Percentiles rank a stretch among this genome's conserved stretches.
Conservation (phyloP, 495 filamentous ascomycete genomes). For the Neurospora hispaniola region DNA sequence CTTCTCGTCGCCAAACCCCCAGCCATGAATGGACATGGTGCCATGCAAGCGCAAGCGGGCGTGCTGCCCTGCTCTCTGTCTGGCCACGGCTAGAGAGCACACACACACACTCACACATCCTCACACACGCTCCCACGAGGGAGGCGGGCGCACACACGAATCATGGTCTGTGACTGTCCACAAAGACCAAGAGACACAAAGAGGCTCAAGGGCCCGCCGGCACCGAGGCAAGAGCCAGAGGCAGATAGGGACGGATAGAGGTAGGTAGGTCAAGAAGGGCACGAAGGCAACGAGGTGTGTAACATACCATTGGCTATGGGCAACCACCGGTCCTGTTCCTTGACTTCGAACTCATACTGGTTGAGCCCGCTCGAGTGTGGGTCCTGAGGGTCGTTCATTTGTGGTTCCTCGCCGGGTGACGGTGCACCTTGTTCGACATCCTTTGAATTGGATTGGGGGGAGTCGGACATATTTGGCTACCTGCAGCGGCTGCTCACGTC, state of each 20-base stretch:
- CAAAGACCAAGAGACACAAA: background rate
- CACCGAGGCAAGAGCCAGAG: conserved; percentile 26
- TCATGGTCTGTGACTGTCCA: conserved; percentile 19
- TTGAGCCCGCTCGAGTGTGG: conserved; percentile 46
- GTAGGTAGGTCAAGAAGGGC: conserved; percentile 1
- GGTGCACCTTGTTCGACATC: conserved; percentile 87
- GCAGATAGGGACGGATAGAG: conserved; percentile 2
- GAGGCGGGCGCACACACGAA: conserved; percentile 25
- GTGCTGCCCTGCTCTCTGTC: background rate
- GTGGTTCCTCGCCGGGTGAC: conserved; percentile 75
- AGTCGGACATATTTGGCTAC: conserved; percentile 83
- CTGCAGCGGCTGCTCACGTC: conserved; percentile 53
- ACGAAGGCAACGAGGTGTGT: conserved; percentile 38
- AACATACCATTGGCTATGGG: conserved; percentile 97
- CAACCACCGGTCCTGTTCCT: conserved; percentile 99
- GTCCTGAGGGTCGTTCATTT: conserved; percentile 51
- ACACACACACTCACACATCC: background rate
- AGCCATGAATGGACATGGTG: conserved; percentile 3
- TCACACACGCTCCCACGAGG: background rate
- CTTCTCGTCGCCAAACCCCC: background rate
- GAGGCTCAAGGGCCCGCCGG: background rate
- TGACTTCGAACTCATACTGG: conserved; percentile 92
- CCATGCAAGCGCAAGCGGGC: conserved; percentile 23
- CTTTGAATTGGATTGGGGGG: conserved; percentile 88
- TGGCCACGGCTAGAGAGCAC: conserved; percentile 17